Evolutionary conservation across 345 rosid species (phyloP).

Genomic region (Brassica nigra): DNA sequence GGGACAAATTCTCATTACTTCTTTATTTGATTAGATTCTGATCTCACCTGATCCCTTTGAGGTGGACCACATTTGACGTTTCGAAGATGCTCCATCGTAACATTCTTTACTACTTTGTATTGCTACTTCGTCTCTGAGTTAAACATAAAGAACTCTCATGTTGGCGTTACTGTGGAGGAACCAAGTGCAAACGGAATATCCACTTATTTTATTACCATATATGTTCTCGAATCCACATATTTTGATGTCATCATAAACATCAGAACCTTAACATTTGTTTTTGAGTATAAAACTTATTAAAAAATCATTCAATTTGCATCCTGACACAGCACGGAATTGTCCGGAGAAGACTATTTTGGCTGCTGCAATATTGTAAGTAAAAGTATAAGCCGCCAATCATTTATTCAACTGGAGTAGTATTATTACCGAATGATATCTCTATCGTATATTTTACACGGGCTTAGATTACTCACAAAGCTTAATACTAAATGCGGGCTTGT

Average conservation of each 20-base stretch:
- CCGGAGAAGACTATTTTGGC: constrained; percentile 28
- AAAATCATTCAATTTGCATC: constrained; percentile 2
- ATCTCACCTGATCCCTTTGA: constrained; percentile 39
- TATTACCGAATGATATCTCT: background rate
- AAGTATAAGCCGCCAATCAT: constrained; percentile 20
- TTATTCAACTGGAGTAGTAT: background rate
- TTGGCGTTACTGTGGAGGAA: constrained; percentile 1
- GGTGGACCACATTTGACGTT: constrained; percentile 37
- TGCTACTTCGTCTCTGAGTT: constrained; percentile 3
- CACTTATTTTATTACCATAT: constrained; percentile 2
- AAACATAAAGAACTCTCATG: constrained; percentile 2
- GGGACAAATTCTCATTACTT: constrained; percentile 30
- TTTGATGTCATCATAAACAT: constrained; percentile 36
- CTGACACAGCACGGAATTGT: constrained; percentile 13
- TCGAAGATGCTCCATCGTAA: constrained; percentile 29
- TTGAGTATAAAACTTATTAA: constrained; percentile 1
- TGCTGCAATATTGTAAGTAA: background rate
- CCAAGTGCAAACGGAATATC: constrained; percentile 11
- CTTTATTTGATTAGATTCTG: constrained; percentile 36
- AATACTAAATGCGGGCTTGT: background rate
- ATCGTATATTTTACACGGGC: background rate
- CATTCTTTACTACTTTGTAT: constrained; percentile 15
- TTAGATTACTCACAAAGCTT: background rate
- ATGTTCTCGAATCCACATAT: constrained; percentile 31
- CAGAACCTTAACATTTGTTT: constrained; percentile 28